phyloP scores from a whole-genome alignment of 306 rosid genomes.

The peach (Prunus persica) region Prunus_persica_NCBIv2 NC_034016.1:18145001-18145500 shows the following conservation, averaged over 20 bases:
- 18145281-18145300: conserved; percentile 2
- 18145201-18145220: not conserved
- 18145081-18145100: conserved; percentile 96
- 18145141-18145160: conserved; percentile 86
- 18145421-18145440: conserved; percentile 2
- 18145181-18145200: conserved; percentile 17
- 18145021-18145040: not conserved
- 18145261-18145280: not conserved
- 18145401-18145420: not conserved
- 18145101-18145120: conserved; percentile 94
- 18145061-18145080: conserved; percentile 34
- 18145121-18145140: conserved; percentile 93
- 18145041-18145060: conserved; percentile 4
- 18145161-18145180: conserved; percentile 12
- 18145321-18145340: not conserved
- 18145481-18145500: conserved; percentile 86
- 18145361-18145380: conserved; percentile 3
- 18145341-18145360: not conserved
- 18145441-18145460: not conserved
- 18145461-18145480: conserved; percentile 1
- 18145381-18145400: conserved; percentile 11
- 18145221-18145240: not conserved
- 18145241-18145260: not conserved
- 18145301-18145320: not conserved
- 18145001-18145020: not conserved